A percentile compares a stretch with the other conserved stretches of the same genome.
phyloP scores from a whole-genome alignment of 2,329 filamentous ascomycete genomes.

The Tricladium varicosporioides region DNA sequence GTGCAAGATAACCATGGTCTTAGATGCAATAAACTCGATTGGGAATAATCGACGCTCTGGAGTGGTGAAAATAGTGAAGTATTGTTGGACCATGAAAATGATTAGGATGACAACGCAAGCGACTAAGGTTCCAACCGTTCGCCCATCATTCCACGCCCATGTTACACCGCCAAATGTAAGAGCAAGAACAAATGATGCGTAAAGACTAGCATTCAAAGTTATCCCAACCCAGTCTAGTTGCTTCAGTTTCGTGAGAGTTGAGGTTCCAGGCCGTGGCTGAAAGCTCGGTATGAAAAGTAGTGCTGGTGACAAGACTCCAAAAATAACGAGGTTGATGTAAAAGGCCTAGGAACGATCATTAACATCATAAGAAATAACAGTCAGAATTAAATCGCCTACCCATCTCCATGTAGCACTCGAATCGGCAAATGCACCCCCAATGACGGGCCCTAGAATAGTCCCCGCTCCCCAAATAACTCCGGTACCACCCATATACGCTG shows the following conservation, averaged over 20 bases:
- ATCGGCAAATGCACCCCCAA: constrained; percentile 34
- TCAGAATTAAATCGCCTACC: constrained; percentile 20
- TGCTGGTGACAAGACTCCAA: constrained; percentile 25
- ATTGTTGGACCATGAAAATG: constrained; percentile 16
- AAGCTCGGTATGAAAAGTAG: constrained; percentile 21
- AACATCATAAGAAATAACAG: neutral
- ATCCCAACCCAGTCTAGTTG: constrained; percentile 36
- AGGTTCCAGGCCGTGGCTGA: constrained; percentile 6
- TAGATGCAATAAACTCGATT: neutral
- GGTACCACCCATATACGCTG: constrained; percentile 17
- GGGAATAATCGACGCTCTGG: constrained; percentile 6
- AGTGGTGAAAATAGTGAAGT: constrained; percentile 14
- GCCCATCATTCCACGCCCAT: constrained; percentile 23
- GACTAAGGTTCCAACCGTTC: constrained; percentile 35
- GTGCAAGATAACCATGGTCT: constrained; percentile 1
- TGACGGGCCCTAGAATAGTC: constrained; percentile 21
- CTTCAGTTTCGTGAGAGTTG: constrained; percentile 8
- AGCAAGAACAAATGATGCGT: constrained; percentile 27
- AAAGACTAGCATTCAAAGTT: constrained; percentile 28
- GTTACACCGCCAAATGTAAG: constrained; percentile 30
- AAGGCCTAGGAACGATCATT: constrained; percentile 25
- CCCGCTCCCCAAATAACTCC: constrained; percentile 23
- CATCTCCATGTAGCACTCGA: constrained; percentile 33
- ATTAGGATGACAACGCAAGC: constrained; percentile 39
- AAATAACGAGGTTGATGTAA: constrained; percentile 33